Conservation (phyloP, 345 rosid genomes). For the Eucalyptus lansdowneana region DNA sequence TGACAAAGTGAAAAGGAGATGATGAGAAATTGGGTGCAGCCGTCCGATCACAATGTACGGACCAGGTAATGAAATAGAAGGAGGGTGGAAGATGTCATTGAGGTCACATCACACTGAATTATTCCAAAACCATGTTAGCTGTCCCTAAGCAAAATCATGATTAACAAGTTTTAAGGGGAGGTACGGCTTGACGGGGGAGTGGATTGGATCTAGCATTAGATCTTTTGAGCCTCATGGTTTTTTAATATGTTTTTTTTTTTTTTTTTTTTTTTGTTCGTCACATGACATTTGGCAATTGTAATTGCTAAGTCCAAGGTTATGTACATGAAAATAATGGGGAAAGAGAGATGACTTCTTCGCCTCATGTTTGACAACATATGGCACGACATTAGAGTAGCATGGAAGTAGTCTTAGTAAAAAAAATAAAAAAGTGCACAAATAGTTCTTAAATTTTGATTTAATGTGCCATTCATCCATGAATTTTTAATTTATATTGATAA, state of each 20-base stretch:
- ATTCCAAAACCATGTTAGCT: neutral
- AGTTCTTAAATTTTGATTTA: fast-evolving
- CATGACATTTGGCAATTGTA: neutral
- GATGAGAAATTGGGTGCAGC: neutral
- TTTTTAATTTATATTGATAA: neutral
- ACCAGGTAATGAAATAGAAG: neutral
- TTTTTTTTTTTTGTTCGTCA: neutral
- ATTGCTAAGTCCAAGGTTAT: neutral
- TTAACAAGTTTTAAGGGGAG: neutral
- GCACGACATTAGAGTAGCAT: neutral
- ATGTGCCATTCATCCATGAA: neutral
- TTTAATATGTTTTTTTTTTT: neutral
- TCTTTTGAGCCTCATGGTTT: neutral
- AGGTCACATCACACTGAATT: neutral
- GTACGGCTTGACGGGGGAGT: neutral
- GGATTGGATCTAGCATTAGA: neutral
- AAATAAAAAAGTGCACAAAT: fast-evolving
- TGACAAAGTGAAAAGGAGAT: neutral
- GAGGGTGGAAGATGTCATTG: neutral
- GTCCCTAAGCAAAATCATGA: neutral
- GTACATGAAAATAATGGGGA: neutral
- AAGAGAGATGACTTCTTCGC: neutral
- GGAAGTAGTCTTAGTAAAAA: neutral
- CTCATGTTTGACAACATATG: neutral
- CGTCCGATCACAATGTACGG: neutral